These are phyloP conservation scores for Acanthamoeba sp. DNA, from an alignment of 208 protist genomes.

Conservation along the genomic window DNA sequence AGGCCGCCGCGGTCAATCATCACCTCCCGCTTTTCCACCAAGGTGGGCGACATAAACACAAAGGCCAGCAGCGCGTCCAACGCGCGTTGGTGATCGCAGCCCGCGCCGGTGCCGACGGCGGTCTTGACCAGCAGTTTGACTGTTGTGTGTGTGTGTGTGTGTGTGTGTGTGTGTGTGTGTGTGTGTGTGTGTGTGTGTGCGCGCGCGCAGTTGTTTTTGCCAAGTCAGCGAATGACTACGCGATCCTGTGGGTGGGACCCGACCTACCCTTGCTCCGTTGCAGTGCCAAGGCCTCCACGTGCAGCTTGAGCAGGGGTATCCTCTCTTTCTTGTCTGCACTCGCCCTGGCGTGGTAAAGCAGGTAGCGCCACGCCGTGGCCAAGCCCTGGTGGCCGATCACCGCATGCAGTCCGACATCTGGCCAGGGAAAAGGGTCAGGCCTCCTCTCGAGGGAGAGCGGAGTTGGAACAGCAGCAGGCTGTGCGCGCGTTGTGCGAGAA, in stretches of 20 bases:
- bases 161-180: neutral
- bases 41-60: neutral
- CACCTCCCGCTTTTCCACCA: neutral
- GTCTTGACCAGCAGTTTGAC: neutral
- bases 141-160: neutral
- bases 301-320: neutral
- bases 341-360: neutral
- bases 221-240: too few species aligned
- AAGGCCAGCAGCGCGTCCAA: neutral
- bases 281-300: neutral
- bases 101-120: neutral
- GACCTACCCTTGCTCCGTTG: neutral
- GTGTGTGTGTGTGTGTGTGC: neutral
- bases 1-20: neutral
- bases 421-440: neutral
- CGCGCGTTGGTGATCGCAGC: neutral
- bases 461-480: too few species aligned
- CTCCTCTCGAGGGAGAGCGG: too few species aligned
- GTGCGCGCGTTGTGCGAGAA: too few species aligned
- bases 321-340: neutral
- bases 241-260: too few species aligned
- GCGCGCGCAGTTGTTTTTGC: too few species aligned
- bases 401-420: neutral
- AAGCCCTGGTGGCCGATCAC: neutral
- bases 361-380: neutral